Conservation (phyloP, 495 filamentous ascomycete species). For the Oidiodendron maius region DNA sequence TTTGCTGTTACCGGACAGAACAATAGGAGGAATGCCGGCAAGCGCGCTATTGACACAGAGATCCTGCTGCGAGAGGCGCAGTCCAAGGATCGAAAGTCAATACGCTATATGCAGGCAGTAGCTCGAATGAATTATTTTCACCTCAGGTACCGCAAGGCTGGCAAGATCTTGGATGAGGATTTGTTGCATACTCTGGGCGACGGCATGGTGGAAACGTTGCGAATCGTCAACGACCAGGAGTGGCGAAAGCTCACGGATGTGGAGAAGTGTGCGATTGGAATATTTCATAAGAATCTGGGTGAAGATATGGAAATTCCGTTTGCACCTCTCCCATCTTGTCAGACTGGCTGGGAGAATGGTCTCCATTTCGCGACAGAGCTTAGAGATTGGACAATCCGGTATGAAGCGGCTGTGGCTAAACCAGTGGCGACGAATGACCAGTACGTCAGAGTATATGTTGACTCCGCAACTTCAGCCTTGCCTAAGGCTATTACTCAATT, state of each 20-base stretch:
- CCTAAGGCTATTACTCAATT: no score
- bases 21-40: slow-evolving; percentile 24
- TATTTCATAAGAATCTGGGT: slow-evolving; percentile 34
- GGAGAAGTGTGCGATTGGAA: slow-evolving; percentile 36
- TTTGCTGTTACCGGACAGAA: slow-evolving; percentile 30
- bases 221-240: slow-evolving; percentile 30
- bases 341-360: slow-evolving; percentile 15
- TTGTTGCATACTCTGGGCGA: no score
- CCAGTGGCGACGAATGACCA: slow-evolving; percentile 25
- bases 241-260: slow-evolving; percentile 37
- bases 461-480: no score
- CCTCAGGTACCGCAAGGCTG: slow-evolving; percentile 27
- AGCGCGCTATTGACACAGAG: slow-evolving; percentile 29
- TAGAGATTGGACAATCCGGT: slow-evolving; percentile 10
- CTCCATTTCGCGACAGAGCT: slow-evolving; percentile 14
- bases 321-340: slow-evolving; percentile 1
- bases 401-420: slow-evolving; percentile 19
- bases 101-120: slow-evolving; percentile 27
- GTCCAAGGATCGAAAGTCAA: slow-evolving; percentile 25
- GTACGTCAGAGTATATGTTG: no score
- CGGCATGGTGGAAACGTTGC: slow-evolving; percentile 26
- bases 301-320: slow-evolving; percentile 36
- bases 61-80: slow-evolving; percentile 27
- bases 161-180: no score
- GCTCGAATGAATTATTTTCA: slow-evolving; percentile 47